These are phyloP conservation scores for Vigna trinervia DNA, from an alignment of 306 rosid species.

Conservation along the genomic window DNA sequence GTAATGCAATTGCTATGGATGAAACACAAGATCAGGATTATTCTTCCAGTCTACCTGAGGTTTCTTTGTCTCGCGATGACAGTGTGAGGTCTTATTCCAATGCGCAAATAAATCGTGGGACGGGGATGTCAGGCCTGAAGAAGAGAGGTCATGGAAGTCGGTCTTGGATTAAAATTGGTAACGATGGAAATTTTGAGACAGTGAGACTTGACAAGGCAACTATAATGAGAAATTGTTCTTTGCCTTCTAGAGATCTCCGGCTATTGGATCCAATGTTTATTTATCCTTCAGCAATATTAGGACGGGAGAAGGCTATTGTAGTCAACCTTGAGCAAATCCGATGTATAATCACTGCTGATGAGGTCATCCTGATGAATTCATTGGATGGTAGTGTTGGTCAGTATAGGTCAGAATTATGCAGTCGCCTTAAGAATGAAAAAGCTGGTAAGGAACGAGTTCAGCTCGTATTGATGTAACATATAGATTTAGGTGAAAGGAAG, in stretches of 20 bases:
- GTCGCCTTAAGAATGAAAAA: conserved; percentile 76
- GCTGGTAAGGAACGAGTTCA: conserved; percentile 60
- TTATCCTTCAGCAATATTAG: conserved; percentile 83
- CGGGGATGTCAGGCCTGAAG: conserved; percentile 64
- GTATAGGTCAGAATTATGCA: conserved; percentile 75
- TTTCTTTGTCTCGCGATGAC: conserved; percentile 41
- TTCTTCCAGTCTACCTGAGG: conserved; percentile 47
- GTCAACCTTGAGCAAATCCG: conserved; percentile 95
- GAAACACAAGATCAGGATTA: conserved; percentile 46
- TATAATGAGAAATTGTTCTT: conserved; percentile 86
- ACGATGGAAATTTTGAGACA: conserved; percentile 65
- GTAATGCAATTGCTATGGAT: conserved; percentile 61
- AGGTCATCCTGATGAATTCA: conserved; percentile 91
- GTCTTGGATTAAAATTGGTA: conserved; percentile 89
- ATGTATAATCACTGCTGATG: conserved; percentile 91
- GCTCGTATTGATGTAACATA: conserved; percentile 36
- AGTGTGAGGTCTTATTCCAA: conserved; percentile 42
- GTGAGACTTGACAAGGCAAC: conserved; percentile 91
- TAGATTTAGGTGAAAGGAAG: conserved; percentile 26
- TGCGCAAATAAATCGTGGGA: conserved; percentile 53
- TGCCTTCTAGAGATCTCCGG: conserved; percentile 94
- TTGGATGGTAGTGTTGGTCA: conserved; percentile 82
- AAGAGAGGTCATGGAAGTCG: conserved; percentile 94
- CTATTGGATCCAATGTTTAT: conserved; percentile 93
- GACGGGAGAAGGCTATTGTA: conserved; percentile 94